Percentiles rank a stretch among this genome's conserved stretches.
These are phyloP conservation scores for Magnusiomyces clavatus DNA, from an alignment of 1,139 yeast genomes.

Conservation along the genomic window DNA sequence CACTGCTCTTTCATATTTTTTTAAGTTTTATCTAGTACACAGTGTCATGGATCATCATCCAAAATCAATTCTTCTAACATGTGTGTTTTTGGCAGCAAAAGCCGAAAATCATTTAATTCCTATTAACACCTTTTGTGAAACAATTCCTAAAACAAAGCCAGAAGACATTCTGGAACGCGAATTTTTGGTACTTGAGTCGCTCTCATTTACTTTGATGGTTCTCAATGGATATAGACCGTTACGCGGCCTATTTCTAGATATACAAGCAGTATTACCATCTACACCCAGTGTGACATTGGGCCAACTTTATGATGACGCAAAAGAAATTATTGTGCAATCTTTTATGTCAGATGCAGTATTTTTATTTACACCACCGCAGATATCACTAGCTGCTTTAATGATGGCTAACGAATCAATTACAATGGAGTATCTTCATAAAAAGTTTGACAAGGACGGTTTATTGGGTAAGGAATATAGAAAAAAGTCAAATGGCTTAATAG, in stretches of 20 bases:
- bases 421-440: constrained; percentile 55
- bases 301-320: constrained; percentile 54
- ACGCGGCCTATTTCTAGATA: constrained; percentile 86
- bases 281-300: constrained; percentile 23
- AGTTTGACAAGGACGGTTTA: constrained; percentile 30
- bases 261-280: constrained; percentile 52
- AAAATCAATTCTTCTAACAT: constrained; percentile 67
- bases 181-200: constrained; percentile 62
- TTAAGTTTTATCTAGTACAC: constrained; percentile 69
- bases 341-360: constrained; percentile 70
- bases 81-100: constrained; percentile 86
- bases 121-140: constrained; percentile 69
- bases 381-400: constrained; percentile 80
- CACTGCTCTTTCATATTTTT: constrained; percentile 77
- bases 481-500: constrained; percentile 9
- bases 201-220: constrained; percentile 71
- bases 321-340: constrained; percentile 54
- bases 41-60: constrained; percentile 88
- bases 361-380: constrained; percentile 86
- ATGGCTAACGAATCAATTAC: constrained; percentile 57
- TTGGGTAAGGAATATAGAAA: background rate
- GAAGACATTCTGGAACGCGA: constrained; percentile 71
- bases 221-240: constrained; percentile 85
- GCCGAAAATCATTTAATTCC: constrained; percentile 86
- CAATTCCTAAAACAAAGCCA: constrained; percentile 52